Percentiles rank a stretch among this genome's conserved stretches.
Evolutionary conservation across 306 rosid species (phyloP).

Genomic region (Dryas octopetala): DNA sequence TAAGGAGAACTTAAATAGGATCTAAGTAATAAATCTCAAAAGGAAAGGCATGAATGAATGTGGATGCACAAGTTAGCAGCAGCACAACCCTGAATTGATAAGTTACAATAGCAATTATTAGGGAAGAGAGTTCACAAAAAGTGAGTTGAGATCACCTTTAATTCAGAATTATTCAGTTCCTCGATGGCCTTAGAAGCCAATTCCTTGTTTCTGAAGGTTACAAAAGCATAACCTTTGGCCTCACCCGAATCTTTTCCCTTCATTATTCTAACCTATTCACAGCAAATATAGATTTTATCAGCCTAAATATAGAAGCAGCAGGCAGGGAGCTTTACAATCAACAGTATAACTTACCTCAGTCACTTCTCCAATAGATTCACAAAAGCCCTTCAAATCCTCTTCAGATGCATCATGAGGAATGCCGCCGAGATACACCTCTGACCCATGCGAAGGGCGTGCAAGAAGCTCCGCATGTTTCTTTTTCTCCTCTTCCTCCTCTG

Average conservation of each 20-base stretch:
- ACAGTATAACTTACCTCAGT: constrained; percentile 45
- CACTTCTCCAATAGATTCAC: constrained; percentile 70
- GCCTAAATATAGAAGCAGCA: constrained; percentile 9
- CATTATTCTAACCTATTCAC: constrained; percentile 63
- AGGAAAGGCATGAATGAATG: neutral
- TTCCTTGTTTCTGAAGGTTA: constrained; percentile 66
- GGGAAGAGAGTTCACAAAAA: constrained; percentile 15
- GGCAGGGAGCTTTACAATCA: constrained; percentile 3
- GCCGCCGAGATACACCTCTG: constrained; percentile 73
- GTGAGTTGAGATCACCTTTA: constrained; percentile 43
- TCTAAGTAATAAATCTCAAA: neutral
- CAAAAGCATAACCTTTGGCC: constrained; percentile 66
- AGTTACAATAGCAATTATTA: constrained; percentile 8
- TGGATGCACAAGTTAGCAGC: neutral
- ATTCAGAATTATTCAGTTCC: constrained; percentile 52
- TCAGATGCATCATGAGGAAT: constrained; percentile 55
- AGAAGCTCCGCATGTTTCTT: constrained; percentile 64
- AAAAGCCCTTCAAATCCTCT: constrained; percentile 59
- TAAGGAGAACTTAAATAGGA: neutral
- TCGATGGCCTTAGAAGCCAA: constrained; percentile 65
- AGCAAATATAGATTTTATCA: constrained; percentile 16
- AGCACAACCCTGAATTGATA: constrained; percentile 13
- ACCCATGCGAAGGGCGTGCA: constrained; percentile 78
- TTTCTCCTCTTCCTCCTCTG: constrained; percentile 39
- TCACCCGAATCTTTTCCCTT: constrained; percentile 55